Evolutionary conservation across 169 alveolate genomes (phyloP).

Genomic region (Prorocentrum cordatum): DNA sequence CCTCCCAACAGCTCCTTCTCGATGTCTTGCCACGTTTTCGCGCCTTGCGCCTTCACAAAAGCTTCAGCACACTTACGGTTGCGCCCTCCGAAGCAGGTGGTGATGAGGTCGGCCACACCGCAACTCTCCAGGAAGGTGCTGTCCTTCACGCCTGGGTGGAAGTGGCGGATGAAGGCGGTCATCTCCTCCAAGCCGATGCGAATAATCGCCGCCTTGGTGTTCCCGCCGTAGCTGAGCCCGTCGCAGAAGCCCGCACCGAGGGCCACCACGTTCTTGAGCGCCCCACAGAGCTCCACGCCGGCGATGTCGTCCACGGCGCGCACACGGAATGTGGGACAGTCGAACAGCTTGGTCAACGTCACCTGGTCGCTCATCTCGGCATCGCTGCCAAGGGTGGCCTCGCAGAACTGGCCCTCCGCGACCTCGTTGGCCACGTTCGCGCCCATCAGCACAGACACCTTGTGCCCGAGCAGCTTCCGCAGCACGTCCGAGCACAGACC

Average conservation of each 20-base stretch:
- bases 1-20: constrained; percentile 63
- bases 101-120: constrained; percentile 43
- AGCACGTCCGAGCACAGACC: constrained; percentile 53
- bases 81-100: constrained; percentile 67
- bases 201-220: constrained; percentile 90
- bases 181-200: constrained; percentile 83
- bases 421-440: constrained; percentile 88
- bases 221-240: constrained; percentile 86
- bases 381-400: constrained; percentile 84
- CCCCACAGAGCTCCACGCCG: constrained; percentile 90
- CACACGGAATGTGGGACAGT: constrained; percentile 54
- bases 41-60: constrained; percentile 40
- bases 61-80: constrained; percentile 61
- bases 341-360: not conserved
- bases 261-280: constrained; percentile 88
- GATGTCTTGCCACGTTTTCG: constrained; percentile 29
- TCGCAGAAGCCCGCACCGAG: constrained; percentile 91
- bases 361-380: not conserved
- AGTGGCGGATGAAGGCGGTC: constrained; percentile 42
- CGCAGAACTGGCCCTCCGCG: constrained; percentile 88
- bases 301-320: constrained; percentile 56
- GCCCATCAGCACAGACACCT: constrained; percentile 76
- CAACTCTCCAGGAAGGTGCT: constrained; percentile 49
- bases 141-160: constrained; percentile 57
- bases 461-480: constrained; percentile 16